Evolutionary conservation across 2,329 filamentous ascomycete species (phyloP).

Genomic region (Pseudocercospora eumusae): DNA sequence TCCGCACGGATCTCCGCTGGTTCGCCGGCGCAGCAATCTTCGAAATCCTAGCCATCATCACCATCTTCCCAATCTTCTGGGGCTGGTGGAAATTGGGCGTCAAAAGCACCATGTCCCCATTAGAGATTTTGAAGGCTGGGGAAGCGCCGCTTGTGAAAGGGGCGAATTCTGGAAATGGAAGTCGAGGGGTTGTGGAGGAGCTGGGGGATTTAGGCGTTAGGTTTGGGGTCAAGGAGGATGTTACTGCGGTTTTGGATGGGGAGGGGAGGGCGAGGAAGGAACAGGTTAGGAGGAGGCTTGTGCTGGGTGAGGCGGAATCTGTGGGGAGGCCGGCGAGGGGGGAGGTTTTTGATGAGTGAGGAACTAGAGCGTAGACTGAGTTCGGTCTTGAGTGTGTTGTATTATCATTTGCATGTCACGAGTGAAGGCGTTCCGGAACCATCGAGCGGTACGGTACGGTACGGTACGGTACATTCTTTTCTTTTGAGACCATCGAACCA

Average conservation of each 20-base stretch:
- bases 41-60: slow-evolving; percentile 15
- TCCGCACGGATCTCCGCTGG: slow-evolving; percentile 12
- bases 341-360: not conserved
- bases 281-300: not conserved
- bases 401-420: too few species aligned
- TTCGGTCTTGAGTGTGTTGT: too few species aligned
- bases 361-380: too few species aligned
- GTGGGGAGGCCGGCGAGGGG: slow-evolving; percentile 1
- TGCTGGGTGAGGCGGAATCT: not conserved
- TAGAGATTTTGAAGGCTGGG: not conserved
- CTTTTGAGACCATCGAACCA: too few species aligned
- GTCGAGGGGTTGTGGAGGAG: not conserved
- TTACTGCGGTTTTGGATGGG: not conserved
- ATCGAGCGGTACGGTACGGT: too few species aligned
- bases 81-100: slow-evolving; percentile 22
- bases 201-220: slow-evolving; percentile 4
- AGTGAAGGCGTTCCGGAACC: too few species aligned
- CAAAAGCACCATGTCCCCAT: not conserved
- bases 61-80: slow-evolving; percentile 21
- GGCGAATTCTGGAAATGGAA: slow-evolving; percentile 2
- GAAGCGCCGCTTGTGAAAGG: not conserved
- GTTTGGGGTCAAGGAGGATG: not conserved
- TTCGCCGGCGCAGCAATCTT: slow-evolving; percentile 17
- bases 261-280: not conserved
- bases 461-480: too few species aligned